Evolutionary conservation across 148 eudicot genomes (phyloP).

Genomic region (Rhododendron ovatum): DNA sequence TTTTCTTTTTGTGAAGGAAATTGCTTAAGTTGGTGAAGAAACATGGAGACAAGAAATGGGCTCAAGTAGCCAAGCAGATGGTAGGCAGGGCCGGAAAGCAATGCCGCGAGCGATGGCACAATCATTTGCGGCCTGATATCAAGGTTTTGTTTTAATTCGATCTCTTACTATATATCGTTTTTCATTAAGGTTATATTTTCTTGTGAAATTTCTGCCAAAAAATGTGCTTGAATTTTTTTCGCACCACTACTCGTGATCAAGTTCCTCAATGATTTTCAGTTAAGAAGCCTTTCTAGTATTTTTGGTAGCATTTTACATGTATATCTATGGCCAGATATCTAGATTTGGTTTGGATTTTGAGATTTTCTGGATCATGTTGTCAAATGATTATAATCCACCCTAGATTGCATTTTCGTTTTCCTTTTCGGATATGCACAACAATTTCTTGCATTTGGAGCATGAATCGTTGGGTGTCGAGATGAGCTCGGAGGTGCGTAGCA

Average conservation of each 20-base stretch:
- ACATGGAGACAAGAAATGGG: slow-evolving; percentile 55
- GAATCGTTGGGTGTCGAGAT: too few relatives aligned
- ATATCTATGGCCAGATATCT: not conserved
- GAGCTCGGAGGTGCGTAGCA: too few relatives aligned
- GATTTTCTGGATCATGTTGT: not conserved
- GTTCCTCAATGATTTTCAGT: not conserved
- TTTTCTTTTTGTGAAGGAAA: slow-evolving; percentile 28
- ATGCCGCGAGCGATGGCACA: slow-evolving; percentile 82
- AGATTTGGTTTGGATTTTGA: not conserved
- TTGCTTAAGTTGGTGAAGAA: slow-evolving; percentile 40
- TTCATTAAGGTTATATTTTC: not conserved
- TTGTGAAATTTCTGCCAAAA: not conserved
- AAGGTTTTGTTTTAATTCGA: slow-evolving; percentile 36
- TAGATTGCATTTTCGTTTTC: not conserved
- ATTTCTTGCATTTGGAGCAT: not conserved
- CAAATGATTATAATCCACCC: not conserved
- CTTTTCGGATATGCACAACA: not conserved
- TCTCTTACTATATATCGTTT: not conserved
- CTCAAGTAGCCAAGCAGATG: slow-evolving; percentile 47
- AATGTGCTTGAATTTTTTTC: not conserved
- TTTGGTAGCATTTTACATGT: not conserved
- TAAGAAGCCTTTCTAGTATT: not conserved
- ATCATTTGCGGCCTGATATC: slow-evolving; percentile 70
- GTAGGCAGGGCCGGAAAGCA: slow-evolving; percentile 70
- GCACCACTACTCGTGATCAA: not conserved